Evolutionary conservation across 768 basidiomycete genomes (phyloP).

Genomic region (Tulasnella sp.): DNA sequence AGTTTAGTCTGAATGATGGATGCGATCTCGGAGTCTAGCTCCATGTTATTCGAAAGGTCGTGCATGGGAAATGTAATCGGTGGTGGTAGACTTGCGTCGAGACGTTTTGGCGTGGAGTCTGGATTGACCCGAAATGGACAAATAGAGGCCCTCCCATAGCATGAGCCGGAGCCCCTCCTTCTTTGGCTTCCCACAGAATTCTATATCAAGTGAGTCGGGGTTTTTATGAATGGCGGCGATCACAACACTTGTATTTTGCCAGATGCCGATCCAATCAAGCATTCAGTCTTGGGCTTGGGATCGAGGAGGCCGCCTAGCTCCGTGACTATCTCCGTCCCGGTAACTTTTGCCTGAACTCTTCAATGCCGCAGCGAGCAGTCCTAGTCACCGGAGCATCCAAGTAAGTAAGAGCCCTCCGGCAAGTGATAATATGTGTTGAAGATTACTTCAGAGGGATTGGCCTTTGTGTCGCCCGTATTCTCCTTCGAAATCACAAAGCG

Average conservation of each 20-base stretch:
- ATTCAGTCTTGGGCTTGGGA: no score
- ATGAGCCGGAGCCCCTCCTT: no score
- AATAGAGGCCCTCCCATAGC: neutral
- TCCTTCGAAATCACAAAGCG: slow-evolving; percentile 50
- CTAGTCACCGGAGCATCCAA: slow-evolving; percentile 81
- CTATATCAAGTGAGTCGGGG: no score
- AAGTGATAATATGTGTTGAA: no score
- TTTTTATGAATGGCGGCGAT: no score
- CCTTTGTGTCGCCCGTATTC: slow-evolving; percentile 57
- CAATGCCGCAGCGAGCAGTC: slow-evolving; percentile 31
- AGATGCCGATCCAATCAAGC: no score
- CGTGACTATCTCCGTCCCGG: neutral
- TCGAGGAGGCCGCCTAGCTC: no score
- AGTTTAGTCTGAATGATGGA: neutral
- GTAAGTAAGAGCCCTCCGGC: slow-evolving; percentile 26
- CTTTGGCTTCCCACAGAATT: no score
- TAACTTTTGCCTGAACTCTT: neutral
- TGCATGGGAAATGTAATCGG: neutral
- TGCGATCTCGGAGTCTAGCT: neutral
- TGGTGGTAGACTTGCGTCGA: neutral
- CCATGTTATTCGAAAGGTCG: neutral
- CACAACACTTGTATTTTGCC: no score
- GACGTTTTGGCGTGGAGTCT: neutral
- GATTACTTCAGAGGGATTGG: slow-evolving; percentile 42
- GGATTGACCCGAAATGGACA: neutral